Conservation (phyloP, 371 early-diverging fungal genomes). For the Mortierella sp. region DNA sequence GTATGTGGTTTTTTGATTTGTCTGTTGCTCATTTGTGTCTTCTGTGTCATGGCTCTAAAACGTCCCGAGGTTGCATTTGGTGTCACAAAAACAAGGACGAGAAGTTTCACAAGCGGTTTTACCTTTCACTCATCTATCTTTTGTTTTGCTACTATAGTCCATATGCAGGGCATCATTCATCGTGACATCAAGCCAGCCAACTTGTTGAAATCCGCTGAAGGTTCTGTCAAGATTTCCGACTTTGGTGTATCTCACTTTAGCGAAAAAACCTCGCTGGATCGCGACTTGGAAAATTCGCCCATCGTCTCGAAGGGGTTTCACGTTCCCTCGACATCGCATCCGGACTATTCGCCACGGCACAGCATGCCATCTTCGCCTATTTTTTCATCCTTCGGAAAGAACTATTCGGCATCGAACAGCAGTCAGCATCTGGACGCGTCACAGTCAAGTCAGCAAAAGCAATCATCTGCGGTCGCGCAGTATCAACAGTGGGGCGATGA, state of each 20-base stretch:
- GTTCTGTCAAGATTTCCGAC: constrained; percentile 93
- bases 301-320: constrained; percentile 23
- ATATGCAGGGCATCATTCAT: constrained; percentile 94
- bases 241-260: constrained; percentile 93
- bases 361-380: constrained; percentile 12
- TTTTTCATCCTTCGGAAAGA: constrained; percentile 10
- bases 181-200: constrained; percentile 98
- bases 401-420: background rate
- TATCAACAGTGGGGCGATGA: constrained; percentile 64
- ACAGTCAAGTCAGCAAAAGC: constrained; percentile 11
- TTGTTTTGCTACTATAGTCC: constrained; percentile 67
- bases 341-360: background rate
- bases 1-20: constrained; percentile 90
- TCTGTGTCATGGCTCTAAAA: constrained; percentile 37
- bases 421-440: background rate
- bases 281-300: constrained; percentile 29
- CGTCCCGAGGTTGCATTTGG: constrained; percentile 66
- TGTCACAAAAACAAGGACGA: background rate
- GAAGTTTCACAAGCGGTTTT: background rate
- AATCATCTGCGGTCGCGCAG: constrained; percentile 43
- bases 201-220: constrained; percentile 77
- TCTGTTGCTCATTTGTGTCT: constrained; percentile 76
- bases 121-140: background rate
- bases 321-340: background rate
- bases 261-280: constrained; percentile 54